Percentiles rank a stretch among this genome's conserved stretches.
phyloP scores from a whole-genome alignment of 2,329 filamentous ascomycete genomes.

The Corinectria fuckeliana region DNA sequence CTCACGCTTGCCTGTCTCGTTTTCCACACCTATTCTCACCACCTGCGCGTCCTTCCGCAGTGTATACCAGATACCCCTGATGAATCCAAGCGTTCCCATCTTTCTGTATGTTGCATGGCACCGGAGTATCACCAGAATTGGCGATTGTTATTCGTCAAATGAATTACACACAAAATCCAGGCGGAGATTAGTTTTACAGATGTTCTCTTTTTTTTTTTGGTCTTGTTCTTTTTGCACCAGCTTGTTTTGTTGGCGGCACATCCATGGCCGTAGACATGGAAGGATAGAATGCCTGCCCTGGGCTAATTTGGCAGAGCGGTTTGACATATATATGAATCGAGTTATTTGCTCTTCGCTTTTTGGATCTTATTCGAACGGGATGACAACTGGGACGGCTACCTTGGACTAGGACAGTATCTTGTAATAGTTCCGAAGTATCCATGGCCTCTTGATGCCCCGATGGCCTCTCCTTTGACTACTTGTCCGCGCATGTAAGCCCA shows the following conservation, averaged over 20 bases:
- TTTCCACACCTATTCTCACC: conserved; percentile 13
- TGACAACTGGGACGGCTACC: too few species aligned
- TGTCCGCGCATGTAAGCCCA: not conserved
- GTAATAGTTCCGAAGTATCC: too few species aligned
- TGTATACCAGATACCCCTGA: conserved; percentile 29
- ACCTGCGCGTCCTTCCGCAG: conserved; percentile 15
- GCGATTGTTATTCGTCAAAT: conserved; percentile 3
- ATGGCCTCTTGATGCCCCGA: too few species aligned
- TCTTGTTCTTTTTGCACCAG: not conserved
- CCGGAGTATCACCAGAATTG: conserved; percentile 19
- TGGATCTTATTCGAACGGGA: not conserved
- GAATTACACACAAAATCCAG: conserved; percentile 1
- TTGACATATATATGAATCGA: not conserved
- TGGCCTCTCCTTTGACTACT: not conserved
- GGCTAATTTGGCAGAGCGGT: not conserved
- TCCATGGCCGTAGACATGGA: conserved; percentile 19
- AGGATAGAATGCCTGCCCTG: not conserved
- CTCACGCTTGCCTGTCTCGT: conserved; percentile 23
- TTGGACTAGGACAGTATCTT: too few species aligned
- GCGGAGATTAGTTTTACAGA: not conserved
- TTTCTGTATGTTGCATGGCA: conserved; percentile 26
- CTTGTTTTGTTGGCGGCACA: not conserved
- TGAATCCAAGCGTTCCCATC: conserved; percentile 26
- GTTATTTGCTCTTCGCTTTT: not conserved
- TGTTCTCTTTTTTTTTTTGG: conserved; percentile 1